These are phyloP conservation scores for Talaromyces marneffei DNA, from an alignment of 2,329 filamentous ascomycete genomes.

Conservation along the genomic window DNA sequence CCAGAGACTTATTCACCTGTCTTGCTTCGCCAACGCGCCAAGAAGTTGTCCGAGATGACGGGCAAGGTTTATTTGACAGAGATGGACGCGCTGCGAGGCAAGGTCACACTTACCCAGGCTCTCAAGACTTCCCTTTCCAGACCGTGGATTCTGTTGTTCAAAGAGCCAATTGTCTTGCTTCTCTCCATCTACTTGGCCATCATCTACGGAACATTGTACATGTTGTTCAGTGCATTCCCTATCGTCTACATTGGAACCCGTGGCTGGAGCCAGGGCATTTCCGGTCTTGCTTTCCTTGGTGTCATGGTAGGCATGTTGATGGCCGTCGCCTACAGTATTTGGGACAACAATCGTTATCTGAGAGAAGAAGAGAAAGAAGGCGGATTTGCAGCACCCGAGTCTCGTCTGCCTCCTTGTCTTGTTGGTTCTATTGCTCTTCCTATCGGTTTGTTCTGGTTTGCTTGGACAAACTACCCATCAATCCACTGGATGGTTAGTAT, in stretches of 20 bases:
- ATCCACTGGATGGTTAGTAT: slow-evolving; percentile 38
- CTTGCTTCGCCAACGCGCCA: slow-evolving; percentile 47
- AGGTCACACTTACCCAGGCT: slow-evolving; percentile 32
- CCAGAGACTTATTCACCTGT: slow-evolving; percentile 46
- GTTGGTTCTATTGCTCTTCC: slow-evolving; percentile 49
- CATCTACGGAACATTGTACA: slow-evolving; percentile 49
- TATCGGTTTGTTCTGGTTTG: slow-evolving; percentile 55
- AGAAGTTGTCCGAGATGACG: slow-evolving; percentile 43
- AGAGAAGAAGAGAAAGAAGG: slow-evolving; percentile 39
- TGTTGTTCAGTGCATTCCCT: slow-evolving; percentile 49
- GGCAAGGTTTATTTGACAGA: slow-evolving; percentile 46
- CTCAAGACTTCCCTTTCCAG: slow-evolving; percentile 46
- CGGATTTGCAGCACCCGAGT: slow-evolving; percentile 58
- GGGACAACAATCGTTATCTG: slow-evolving; percentile 38
- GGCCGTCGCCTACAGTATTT: slow-evolving; percentile 38
- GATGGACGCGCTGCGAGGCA: slow-evolving; percentile 38
- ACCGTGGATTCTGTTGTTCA: slow-evolving; percentile 45
- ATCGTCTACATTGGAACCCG: slow-evolving; percentile 45
- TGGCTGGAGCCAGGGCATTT: slow-evolving; percentile 44
- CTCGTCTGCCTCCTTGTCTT: slow-evolving; percentile 47
- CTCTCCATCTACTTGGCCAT: slow-evolving; percentile 49
- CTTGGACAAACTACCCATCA: slow-evolving; percentile 50
- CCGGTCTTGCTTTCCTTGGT: slow-evolving; percentile 46
- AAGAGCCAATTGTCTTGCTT: slow-evolving; percentile 47
- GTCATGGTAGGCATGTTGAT: slow-evolving; percentile 40